Evolutionary conservation across 164 flowering plant species (phyloP), one percentile per base, ranked within the genome.

Genomic region (Cinnamomum chago): DNA sequence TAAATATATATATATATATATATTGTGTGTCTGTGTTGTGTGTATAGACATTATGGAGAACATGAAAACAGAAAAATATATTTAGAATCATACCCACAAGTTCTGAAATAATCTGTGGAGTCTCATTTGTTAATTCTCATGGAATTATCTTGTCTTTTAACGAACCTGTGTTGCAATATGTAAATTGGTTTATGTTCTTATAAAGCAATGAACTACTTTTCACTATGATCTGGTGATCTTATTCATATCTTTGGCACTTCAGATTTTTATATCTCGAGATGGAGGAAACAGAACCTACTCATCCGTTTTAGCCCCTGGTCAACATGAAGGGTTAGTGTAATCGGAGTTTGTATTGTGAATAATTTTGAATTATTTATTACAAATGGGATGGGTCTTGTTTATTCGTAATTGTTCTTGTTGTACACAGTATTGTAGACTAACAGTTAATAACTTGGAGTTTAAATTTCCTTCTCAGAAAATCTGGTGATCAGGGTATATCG

Each of bases 191-290:
- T 60, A 18, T 18, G 64, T 64, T 64, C 28, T 64, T 23, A 7
- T 13, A 64, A 64, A 23, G 28, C 14, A 25, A 64, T 9, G 25
- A 64, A 6, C 28, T 64, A 23, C 3, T 4, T 64, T 25, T 14
- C 67, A 20, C 23, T 9, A 64, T 22, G 24, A 64, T 23, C 28
- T 40, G 58, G 25, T 80, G 7, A 67, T 58, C 33, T 62, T 65
- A 65, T 71, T 51, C 67, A 65, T 50, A 72, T 55, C 67, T 71
- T 30, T 75, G 33, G 5, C 70, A 13, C 24, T 88, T 80, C 90
- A 96, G 99, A 92, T 96, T 77, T 96, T 96, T 82, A 87, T 96
- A 80, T 89, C 98, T 62, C 89, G 99, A 66, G 97, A 93, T 75
- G 97, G 93, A 58, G 95, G 93, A 67, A 87, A 84, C 80, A 96